phyloP scores from a whole-genome alignment of 768 basidiomycete species.

The Boletus eberwhitei region DNA sequence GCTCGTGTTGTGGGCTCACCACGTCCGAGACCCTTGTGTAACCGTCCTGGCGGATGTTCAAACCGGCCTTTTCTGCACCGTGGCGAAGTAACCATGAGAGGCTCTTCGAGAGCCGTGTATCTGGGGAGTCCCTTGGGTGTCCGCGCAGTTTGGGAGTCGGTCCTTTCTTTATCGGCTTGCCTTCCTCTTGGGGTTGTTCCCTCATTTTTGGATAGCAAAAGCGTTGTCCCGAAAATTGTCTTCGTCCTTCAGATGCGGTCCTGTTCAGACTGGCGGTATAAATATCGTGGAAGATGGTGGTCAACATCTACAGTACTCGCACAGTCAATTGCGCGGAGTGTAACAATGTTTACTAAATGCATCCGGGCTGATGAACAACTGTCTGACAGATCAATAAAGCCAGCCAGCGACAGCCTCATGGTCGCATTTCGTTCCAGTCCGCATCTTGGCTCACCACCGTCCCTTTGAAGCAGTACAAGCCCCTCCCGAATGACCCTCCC shows the following conservation, averaged over 20 bases:
- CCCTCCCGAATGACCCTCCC: conserved; percentile 25
- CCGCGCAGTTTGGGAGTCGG: conserved; percentile 52
- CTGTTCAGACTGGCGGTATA: background rate
- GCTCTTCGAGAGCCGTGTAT: conserved; percentile 77
- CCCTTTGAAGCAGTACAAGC: conserved; percentile 5
- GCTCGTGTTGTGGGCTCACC: conserved; percentile 47
- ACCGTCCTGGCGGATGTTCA: conserved; percentile 79
- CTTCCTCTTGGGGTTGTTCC: conserved; percentile 6
- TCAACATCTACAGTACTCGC: conserved; percentile 6
- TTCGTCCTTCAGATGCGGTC: background rate
- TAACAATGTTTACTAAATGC: background rate
- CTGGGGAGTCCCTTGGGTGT: conserved; percentile 57
- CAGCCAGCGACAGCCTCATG: conserved; percentile 9
- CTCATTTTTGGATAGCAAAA: conserved; percentile 7
- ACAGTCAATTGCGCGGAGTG: background rate
- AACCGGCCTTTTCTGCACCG: conserved; percentile 71
- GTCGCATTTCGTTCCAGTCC: conserved; percentile 7
- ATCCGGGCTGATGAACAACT: background rate
- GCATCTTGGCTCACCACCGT: background rate
- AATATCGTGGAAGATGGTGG: background rate
- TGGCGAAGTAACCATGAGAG: conserved; percentile 92
- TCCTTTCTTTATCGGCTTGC: conserved; percentile 7
- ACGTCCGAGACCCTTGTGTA: conserved; percentile 80
- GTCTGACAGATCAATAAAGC: background rate
- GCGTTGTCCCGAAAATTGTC: conserved; percentile 2